Evolutionary conservation across 352 stramenopile genomes (phyloP).

Genomic region (Peronospora belbahrii): DNA sequence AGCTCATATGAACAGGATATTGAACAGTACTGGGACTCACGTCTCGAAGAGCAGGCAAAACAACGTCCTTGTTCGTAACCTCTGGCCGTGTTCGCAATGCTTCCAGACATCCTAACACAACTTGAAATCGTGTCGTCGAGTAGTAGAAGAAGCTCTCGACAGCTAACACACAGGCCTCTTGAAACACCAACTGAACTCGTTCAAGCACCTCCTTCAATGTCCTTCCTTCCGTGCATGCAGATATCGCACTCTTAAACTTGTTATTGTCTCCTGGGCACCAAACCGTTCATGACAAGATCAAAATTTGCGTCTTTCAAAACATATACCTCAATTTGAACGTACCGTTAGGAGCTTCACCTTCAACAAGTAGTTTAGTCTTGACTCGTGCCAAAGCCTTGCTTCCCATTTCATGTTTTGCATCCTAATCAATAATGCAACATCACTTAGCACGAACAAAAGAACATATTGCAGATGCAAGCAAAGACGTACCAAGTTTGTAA

Average conservation of each 20-base stretch:
- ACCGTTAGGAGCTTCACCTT: slow-evolving; percentile 22
- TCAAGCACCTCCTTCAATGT: slow-evolving; percentile 19
- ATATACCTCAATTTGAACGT: neutral
- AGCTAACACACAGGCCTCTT: slow-evolving; percentile 54
- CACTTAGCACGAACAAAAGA: neutral
- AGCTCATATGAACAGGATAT: neutral
- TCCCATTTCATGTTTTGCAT: slow-evolving; percentile 22
- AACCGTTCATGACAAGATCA: neutral
- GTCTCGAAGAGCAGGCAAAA: slow-evolving; percentile 13
- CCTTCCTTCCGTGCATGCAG: slow-evolving; percentile 5
- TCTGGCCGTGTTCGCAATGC: slow-evolving; percentile 11
- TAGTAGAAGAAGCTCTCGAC: slow-evolving; percentile 60
- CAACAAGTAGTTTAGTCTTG: slow-evolving; percentile 20
- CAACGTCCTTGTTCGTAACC: slow-evolving; percentile 4
- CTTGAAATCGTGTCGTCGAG: slow-evolving; percentile 46
- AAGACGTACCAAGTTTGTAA: slow-evolving; percentile 32
- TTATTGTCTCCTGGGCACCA: slow-evolving; percentile 5
- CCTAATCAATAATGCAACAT: slow-evolving; percentile 9
- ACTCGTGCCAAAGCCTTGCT: slow-evolving; percentile 28
- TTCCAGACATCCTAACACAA: slow-evolving; percentile 32
- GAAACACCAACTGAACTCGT: slow-evolving; percentile 29
- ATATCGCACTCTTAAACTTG: slow-evolving; percentile 8
- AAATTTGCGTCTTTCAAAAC: neutral
- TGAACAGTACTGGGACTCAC: slow-evolving; percentile 3
- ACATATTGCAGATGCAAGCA: neutral